phyloP scores from a whole-genome alignment of 129 eudicot genomes.

The Tagetes erecta region DNA sequence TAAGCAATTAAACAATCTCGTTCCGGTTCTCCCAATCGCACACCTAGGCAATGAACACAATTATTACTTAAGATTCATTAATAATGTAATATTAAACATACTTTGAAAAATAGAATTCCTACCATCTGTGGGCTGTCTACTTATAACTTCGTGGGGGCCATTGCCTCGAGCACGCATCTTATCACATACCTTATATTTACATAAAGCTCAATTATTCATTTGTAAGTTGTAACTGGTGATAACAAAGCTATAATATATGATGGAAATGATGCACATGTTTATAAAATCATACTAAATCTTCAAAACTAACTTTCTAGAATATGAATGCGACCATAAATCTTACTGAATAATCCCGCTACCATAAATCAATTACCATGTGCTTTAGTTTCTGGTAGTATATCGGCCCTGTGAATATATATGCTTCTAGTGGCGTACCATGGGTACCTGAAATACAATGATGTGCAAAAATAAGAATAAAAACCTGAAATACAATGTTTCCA shows the following conservation, averaged over 20 bases:
- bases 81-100: background rate
- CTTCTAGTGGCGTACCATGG: constrained; percentile 90
- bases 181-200: constrained; percentile 61
- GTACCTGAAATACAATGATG: constrained; percentile 56
- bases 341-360: background rate
- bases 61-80: constrained; percentile 15
- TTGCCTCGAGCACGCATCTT: constrained; percentile 93
- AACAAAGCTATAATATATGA: constrained; percentile 1
- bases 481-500: no score
- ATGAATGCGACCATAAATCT: background rate
- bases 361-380: constrained; percentile 63
- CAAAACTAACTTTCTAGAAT: background rate
- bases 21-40: constrained; percentile 96
- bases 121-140: constrained; percentile 96
- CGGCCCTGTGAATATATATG: constrained; percentile 96
- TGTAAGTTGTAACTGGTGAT: background rate
- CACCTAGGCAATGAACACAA: constrained; percentile 42
- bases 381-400: constrained; percentile 91
- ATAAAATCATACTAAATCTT: background rate
- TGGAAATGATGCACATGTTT: background rate
- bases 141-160: constrained; percentile 81
- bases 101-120: constrained; percentile 3
- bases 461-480: no score
- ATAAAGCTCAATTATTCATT: constrained; percentile 11
- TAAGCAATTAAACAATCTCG: constrained; percentile 94